Base-by-base conservation (phyloP, 2,329 filamentous ascomycete genomes). In the Apiospora saccharicola region DNA sequence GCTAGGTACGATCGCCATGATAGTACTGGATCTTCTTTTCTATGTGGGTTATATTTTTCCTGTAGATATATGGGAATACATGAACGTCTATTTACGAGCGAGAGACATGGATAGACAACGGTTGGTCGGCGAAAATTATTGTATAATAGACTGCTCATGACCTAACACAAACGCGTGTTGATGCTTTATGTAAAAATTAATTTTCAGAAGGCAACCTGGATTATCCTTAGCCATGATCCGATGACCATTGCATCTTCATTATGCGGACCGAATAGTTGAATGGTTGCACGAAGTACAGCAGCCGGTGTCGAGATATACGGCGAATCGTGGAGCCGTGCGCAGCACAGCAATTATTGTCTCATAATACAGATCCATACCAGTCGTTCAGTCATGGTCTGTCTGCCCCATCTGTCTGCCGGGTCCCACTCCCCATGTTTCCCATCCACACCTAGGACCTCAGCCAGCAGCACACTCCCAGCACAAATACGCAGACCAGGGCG, bases 401-500 rank as follows among this genome's bases (percentile, higher is more conserved):
- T 24, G 16, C 26, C 26, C n/a, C 41, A 16, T 46, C 67, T n/a
- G 19, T 30, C 41, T 22, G 46, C n/a, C 30, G 12, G 19, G n/a
- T 22, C 4, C 12, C 57, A 14, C 34, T 37, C 30, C 3, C 24
- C 68, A 76, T 41, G 6, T 41, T 41, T 10, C 71, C 19, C 14
- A 24, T 14, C 13, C 22, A 22, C 6, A 7, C 37, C 22, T 57
- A 79, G 53, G 77, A 75, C 73, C 83, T 82, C 74, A 82, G 71
- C 87, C 88, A 90, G 49, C 83, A 82, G 73, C 83, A 86, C 13
- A 87, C 85, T 16, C 92, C 93, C 74, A 96, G 81, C 70, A 95
- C 91, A 82, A 95, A 96, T 12, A 95, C 88, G 73, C 93, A 90
- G 1, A 93, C 89, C 84, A 69, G 34, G n/a, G 93, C 90, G 80